Conservation (phyloP, 768 basidiomycete species). For the Tulasnella sp. region DNA sequence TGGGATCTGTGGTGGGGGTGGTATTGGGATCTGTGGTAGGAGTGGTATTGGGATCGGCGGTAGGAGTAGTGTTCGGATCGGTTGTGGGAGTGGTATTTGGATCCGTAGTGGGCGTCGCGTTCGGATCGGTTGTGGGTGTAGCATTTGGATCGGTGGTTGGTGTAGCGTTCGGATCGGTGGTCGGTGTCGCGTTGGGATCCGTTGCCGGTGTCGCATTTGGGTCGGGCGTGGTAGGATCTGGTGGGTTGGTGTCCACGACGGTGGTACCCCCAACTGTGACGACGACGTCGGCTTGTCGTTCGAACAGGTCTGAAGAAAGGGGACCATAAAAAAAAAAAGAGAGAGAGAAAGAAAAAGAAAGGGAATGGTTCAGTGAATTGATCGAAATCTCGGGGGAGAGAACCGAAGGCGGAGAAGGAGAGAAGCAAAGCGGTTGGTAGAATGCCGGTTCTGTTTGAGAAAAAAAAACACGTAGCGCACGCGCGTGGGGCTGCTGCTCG, state of each 20-base stretch:
- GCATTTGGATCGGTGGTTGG: neutral
- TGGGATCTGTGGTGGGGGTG: conserved; percentile 2
- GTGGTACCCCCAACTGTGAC: too few relatives aligned
- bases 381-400: too few relatives aligned
- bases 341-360: neutral
- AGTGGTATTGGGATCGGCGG: neutral
- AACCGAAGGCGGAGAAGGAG: too few relatives aligned
- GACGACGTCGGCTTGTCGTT: too few relatives aligned
- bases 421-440: too few relatives aligned
- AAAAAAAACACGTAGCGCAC: too few relatives aligned
- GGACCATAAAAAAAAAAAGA: neutral
- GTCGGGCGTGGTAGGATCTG: too few relatives aligned
- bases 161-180: neutral
- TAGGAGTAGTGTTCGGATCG: neutral
- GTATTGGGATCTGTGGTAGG: neutral
- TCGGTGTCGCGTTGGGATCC: neutral
- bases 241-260: too few relatives aligned
- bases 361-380: too few relatives aligned
- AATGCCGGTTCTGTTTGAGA: too few relatives aligned
- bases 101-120: neutral
- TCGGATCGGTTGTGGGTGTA: neutral
- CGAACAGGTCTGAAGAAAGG: too few relatives aligned
- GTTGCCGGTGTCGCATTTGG: neutral
- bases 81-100: neutral
- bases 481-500: too few relatives aligned